phyloP scores from a whole-genome alignment of 495 filamentous ascomycete species.

The Penicillium roqueforti region DNA sequence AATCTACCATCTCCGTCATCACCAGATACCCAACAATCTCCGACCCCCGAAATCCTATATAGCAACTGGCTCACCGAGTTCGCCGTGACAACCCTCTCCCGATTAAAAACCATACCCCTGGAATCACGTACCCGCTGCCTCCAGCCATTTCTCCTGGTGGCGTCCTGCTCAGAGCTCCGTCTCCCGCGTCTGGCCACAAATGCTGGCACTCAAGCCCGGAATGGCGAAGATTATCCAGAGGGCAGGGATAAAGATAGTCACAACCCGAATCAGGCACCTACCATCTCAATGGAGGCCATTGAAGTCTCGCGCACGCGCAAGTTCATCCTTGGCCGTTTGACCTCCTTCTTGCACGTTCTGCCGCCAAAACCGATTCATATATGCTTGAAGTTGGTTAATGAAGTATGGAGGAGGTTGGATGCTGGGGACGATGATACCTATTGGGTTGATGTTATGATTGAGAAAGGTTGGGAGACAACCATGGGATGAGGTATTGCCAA shows the following conservation, averaged over 20 bases:
- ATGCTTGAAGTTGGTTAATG: slow-evolving; percentile 44
- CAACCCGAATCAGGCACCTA: slow-evolving; percentile 19
- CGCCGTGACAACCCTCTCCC: slow-evolving; percentile 48
- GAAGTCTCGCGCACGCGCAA: slow-evolving; percentile 44
- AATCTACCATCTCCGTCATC: background rate
- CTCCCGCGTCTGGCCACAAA: slow-evolving; percentile 24
- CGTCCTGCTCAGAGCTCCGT: slow-evolving; percentile 47
- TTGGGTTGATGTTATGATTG: slow-evolving; percentile 58
- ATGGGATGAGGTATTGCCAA: slow-evolving; percentile 42
- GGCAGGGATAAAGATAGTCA: slow-evolving; percentile 2
- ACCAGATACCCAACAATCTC: background rate
- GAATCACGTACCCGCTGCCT: slow-evolving; percentile 53
- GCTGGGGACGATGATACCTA: slow-evolving; percentile 34
- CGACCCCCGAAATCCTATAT: slow-evolving; percentile 19
- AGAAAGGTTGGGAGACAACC: slow-evolving; percentile 54
- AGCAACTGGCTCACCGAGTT: slow-evolving; percentile 51
- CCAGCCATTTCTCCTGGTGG: slow-evolving; percentile 52
- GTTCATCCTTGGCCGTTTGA: slow-evolving; percentile 46
- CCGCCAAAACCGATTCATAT: slow-evolving; percentile 52
- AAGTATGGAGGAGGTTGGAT: slow-evolving; percentile 52
- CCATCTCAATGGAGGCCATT: slow-evolving; percentile 43
- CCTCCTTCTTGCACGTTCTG: slow-evolving; percentile 44
- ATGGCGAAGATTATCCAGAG: background rate
- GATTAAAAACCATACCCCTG: slow-evolving; percentile 47
- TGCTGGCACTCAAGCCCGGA: background rate